phyloP scores from a whole-genome alignment of 305 asterid species.

The Andrographis paniculata region DNA sequence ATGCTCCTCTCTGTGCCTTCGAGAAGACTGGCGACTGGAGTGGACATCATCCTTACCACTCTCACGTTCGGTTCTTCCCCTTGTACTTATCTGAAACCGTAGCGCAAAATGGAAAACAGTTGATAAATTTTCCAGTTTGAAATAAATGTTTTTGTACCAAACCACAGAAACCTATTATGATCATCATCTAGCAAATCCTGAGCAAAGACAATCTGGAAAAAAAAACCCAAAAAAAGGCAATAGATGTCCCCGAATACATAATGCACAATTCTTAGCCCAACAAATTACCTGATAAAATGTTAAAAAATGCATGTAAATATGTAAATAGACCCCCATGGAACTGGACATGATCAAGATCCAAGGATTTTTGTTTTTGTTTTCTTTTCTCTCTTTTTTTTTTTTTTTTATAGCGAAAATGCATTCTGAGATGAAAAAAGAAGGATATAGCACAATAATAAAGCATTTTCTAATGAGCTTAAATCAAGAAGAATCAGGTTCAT shows the following conservation, averaged over 20 bases:
- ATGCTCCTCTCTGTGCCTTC: slow-evolving; percentile 39
- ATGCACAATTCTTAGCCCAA: not conserved
- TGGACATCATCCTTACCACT: slow-evolving; percentile 34
- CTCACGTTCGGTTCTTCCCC: slow-evolving; percentile 31
- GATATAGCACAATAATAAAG: no score
- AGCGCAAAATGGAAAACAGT: slow-evolving; percentile 5
- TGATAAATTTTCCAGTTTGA: not conserved
- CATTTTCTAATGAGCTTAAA: no score
- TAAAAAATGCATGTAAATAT: not conserved
- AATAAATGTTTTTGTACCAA: not conserved
- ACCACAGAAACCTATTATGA: not conserved
- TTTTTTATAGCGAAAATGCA: no score
- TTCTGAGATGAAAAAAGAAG: no score
- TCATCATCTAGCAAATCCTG: no score
- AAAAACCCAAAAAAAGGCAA: not conserved
- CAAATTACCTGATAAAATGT: slow-evolving; percentile 5
- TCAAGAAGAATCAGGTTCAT: no score
- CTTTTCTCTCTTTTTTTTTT: no score
- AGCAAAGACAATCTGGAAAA: not conserved
- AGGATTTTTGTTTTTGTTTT: not conserved
- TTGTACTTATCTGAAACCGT: slow-evolving; percentile 34
- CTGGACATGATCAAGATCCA: slow-evolving; percentile 4
- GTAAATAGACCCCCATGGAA: slow-evolving; percentile 2
- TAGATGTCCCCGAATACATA: not conserved
- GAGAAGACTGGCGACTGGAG: slow-evolving; percentile 25